A percentile compares a stretch with the other conserved stretches of the same genome.
Evolutionary conservation across 2,329 filamentous ascomycete genomes (phyloP).

Genomic region (Neofusicoccum kwambonambiense): DNA sequence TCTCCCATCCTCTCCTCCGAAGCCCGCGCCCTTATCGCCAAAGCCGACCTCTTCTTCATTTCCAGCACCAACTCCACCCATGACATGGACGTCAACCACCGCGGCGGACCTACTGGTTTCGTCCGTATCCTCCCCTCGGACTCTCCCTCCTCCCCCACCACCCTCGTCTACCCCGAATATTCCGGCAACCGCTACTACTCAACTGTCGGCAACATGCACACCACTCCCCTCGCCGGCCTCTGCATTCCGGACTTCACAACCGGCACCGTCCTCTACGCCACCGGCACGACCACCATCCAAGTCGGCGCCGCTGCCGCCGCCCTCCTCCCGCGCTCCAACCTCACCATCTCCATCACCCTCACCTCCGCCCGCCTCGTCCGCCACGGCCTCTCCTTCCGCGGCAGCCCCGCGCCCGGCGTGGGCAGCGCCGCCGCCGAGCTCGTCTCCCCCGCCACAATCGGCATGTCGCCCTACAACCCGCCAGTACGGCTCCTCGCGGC

Average conservation of each 20-base stretch:
- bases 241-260: constrained; percentile 72
- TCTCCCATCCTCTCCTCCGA: constrained; percentile 50
- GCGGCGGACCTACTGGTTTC: constrained; percentile 74
- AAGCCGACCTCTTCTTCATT: constrained; percentile 76
- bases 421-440: background rate
- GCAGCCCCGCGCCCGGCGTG: constrained; percentile 50
- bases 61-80: constrained; percentile 60
- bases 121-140: constrained; percentile 66
- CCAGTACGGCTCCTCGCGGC: constrained; percentile 62
- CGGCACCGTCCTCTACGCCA: constrained; percentile 71
- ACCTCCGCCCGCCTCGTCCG: constrained; percentile 61
- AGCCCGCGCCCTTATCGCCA: constrained; percentile 59
- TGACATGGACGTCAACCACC: constrained; percentile 82
- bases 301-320: constrained; percentile 61
- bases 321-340: constrained; percentile 66
- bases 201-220: constrained; percentile 72
- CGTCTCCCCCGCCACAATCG: background rate
- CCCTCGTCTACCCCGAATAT: constrained; percentile 75
- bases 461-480: constrained; percentile 74
- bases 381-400: constrained; percentile 67
- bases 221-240: constrained; percentile 66
- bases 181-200: constrained; percentile 84
- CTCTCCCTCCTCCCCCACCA: constrained; percentile 40
- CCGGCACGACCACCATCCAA: constrained; percentile 66
- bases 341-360: constrained; percentile 69